Evolutionary conservation across 352 stramenopile species (phyloP).

Genomic region (Phytophthora meadii): DNA sequence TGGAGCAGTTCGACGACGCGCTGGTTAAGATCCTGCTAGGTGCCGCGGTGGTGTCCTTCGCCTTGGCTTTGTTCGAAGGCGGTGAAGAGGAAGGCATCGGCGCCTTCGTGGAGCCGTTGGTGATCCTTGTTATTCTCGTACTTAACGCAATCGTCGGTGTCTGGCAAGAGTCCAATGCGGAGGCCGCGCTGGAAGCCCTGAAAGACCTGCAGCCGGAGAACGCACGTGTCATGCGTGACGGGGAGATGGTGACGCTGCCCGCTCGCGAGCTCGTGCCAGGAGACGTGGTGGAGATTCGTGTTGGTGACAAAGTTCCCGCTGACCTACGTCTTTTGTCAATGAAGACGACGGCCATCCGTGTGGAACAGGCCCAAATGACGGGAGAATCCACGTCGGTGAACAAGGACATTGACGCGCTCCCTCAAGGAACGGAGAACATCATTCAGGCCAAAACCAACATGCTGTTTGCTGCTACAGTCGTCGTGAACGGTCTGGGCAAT

Average conservation of each 20-base stretch:
- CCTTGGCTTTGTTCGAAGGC: constrained; percentile 94
- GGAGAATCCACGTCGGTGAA: constrained; percentile 95
- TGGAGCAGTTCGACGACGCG: constrained; percentile 99
- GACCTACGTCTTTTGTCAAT: constrained; percentile 96
- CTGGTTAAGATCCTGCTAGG: constrained; percentile 98
- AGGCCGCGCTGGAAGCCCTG: constrained; percentile 94
- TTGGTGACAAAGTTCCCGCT: constrained; percentile 98
- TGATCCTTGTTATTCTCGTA: constrained; percentile 97
- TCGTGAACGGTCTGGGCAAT: constrained; percentile 95
- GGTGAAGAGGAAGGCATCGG: constrained; percentile 83
- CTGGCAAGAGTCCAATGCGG: constrained; percentile 95
- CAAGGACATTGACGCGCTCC: constrained; percentile 89
- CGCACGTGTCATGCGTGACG: constrained; percentile 88
- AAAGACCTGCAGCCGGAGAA: constrained; percentile 96
- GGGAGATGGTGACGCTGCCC: constrained; percentile 84
- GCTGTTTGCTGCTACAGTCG: constrained; percentile 97
- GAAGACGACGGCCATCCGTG: constrained; percentile 94
- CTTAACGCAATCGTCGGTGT: constrained; percentile 97
- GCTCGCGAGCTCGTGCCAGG: constrained; percentile 95
- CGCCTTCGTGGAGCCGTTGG: constrained; percentile 96
- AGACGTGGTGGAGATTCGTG: constrained; percentile 96
- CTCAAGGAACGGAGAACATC: constrained; percentile 69
- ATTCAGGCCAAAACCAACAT: constrained; percentile 96
- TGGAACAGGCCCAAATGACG: constrained; percentile 97
- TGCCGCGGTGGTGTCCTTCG: constrained; percentile 94